Evolutionary conservation across 2,329 filamentous ascomycete genomes (phyloP), one percentile per base, ranked within the genome.

Genomic region (Venturia effusa): DNA sequence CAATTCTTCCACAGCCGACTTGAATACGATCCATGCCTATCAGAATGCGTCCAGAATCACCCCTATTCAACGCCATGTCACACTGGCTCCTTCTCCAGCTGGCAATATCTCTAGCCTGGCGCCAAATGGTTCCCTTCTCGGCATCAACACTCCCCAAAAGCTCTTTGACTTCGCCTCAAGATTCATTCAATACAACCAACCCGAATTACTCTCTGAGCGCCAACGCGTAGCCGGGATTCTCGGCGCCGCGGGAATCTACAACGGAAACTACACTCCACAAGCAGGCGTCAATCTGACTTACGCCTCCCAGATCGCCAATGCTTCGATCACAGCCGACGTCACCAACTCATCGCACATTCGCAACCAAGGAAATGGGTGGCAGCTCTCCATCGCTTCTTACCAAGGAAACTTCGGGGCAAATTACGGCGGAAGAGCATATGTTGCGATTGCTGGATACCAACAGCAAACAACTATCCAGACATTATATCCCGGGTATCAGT

Each of bases 101-200:
- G 48, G 48, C 19, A 54, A 54, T 13, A 54, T 54, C 19, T 32
- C 48, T 17, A 54, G 24, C 48, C 48, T 54, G 15, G 48, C 48
- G 32, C 48, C 48, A 32, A 54, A 54, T 32, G 24, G 48, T 2
- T 15, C 24, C 19, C 48, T 54, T 30, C 48, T 54, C 27, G 27
- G 48, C 48, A 54, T 54, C 11, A 13, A 54, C 17, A 30, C 48
- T 5, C 48, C 48, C 17, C 24, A 54, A 54, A 54, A 54, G 27
- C 64, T 63, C n/a, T 41, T 68, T 1, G 45, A 55, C 6, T 61
- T 68, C 32, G 62, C 66, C 17, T 62, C 66, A 2, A 61, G 57
- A 39, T 30, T 67, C 30, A 37, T 60, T 10, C 61, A 24, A 17
- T 65, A 66, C 61, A 67, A 65, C 43, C 65, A 65, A 45, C 66